Conservation (phyloP, 352 stramenopile genomes). For the Phytophthora nicotianae region DNA sequence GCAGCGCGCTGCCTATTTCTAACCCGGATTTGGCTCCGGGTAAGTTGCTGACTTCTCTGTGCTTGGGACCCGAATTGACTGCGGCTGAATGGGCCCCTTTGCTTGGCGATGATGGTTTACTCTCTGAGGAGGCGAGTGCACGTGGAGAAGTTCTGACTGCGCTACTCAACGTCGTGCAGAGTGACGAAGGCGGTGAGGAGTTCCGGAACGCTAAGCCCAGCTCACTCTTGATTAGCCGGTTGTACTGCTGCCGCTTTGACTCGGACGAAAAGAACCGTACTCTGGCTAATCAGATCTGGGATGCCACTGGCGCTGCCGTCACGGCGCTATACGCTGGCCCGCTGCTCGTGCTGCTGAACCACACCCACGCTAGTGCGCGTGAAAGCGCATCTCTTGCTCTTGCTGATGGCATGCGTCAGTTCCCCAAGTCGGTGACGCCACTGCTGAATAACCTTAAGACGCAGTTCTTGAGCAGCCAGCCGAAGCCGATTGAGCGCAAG, state of each 20-base stretch:
- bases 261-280: slow-evolving; percentile 55
- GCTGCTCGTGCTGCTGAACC: slow-evolving; percentile 76
- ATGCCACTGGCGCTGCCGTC: slow-evolving; percentile 50
- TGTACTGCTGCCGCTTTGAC: slow-evolving; percentile 79
- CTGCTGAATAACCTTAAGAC: slow-evolving; percentile 73
- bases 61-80: slow-evolving; percentile 60
- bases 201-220: slow-evolving; percentile 45
- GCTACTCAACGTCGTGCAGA: slow-evolving; percentile 61
- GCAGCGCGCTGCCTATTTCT: slow-evolving; percentile 59
- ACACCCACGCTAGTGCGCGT: slow-evolving; percentile 76
- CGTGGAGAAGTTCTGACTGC: slow-evolving; percentile 68
- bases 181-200: slow-evolving; percentile 54
- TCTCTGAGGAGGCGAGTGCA: slow-evolving; percentile 61
- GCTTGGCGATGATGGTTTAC: slow-evolving; percentile 68
- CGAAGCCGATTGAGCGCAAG: slow-evolving; percentile 57
- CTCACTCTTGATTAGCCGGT: slow-evolving; percentile 55
- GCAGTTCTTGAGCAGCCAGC: slow-evolving; percentile 64
- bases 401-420: slow-evolving; percentile 81
- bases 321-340: slow-evolving; percentile 66
- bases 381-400: slow-evolving; percentile 79
- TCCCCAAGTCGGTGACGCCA: slow-evolving; percentile 72
- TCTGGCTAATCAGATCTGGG: slow-evolving; percentile 73
- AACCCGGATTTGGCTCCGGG: slow-evolving; percentile 64
- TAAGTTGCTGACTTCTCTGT: slow-evolving; percentile 65
- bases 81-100: slow-evolving; percentile 69